These are phyloP conservation scores for Entoloma clypeatum DNA, from an alignment of 1,284 basidiomycete species.

Conservation along the genomic window DNA sequence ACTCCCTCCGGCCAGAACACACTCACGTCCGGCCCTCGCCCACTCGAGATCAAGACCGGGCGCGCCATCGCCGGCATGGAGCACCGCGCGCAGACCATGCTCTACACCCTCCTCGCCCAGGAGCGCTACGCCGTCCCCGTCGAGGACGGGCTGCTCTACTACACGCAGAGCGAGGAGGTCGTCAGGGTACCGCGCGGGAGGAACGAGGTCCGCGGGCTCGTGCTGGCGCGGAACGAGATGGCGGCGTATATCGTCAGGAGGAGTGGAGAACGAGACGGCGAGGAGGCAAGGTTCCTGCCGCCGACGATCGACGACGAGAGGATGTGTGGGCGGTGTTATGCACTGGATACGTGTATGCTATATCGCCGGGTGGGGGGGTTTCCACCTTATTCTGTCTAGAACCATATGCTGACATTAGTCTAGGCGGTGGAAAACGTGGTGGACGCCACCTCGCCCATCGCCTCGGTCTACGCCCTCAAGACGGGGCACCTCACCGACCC, in stretches of 20 bases:
- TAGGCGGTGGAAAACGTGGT: slow-evolving; percentile 71
- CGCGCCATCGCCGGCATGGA: slow-evolving; percentile 75
- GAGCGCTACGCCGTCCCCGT: slow-evolving; percentile 81
- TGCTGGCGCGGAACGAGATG: slow-evolving; percentile 83
- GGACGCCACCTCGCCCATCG: slow-evolving; percentile 63
- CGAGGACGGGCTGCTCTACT: slow-evolving; percentile 84
- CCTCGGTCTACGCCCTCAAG: slow-evolving; percentile 73
- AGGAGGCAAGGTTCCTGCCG: slow-evolving; percentile 62
- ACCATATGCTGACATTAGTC: slow-evolving; percentile 2
- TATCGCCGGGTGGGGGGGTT: slow-evolving; percentile 73
- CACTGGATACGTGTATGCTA: slow-evolving; percentile 87
- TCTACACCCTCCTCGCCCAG: slow-evolving; percentile 90
- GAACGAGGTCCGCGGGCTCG: slow-evolving; percentile 83
- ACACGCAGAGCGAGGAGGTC: slow-evolving; percentile 88
- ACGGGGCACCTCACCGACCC: slow-evolving; percentile 72
- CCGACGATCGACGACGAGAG: slow-evolving; percentile 82
- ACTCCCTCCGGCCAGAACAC: slow-evolving; percentile 20
- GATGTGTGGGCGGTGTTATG: slow-evolving; percentile 80
- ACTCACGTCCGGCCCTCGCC: slow-evolving; percentile 50
- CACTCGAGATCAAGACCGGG: slow-evolving; percentile 97
- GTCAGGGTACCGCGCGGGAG: slow-evolving; percentile 74
- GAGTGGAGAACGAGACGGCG: slow-evolving; percentile 23
- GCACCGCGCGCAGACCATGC: slow-evolving; percentile 96
- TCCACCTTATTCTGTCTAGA: not conserved
- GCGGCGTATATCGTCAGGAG: slow-evolving; percentile 69